Percentiles rank a stretch among this genome's conserved stretches.
Evolutionary conservation across 495 filamentous ascomycete species (phyloP).

Genomic region (Aspergillus nidulans): DNA sequence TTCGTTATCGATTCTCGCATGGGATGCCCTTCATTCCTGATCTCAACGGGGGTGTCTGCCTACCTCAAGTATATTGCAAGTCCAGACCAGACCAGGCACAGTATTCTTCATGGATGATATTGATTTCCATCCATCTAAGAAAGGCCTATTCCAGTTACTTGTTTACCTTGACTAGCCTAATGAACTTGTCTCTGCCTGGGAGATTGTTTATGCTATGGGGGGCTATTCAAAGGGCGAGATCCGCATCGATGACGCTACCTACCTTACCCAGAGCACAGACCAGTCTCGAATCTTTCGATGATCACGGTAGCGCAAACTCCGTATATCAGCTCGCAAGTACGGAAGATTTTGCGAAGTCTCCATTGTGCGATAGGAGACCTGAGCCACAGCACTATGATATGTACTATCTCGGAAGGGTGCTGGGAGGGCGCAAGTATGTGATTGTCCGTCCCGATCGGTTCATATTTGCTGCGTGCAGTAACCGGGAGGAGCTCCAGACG

Average conservation of each 20-base stretch:
- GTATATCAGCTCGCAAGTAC: slow-evolving; percentile 19
- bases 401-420: slow-evolving; percentile 12
- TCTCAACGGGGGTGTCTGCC: slow-evolving; percentile 23
- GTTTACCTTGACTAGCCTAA: slow-evolving; percentile 14
- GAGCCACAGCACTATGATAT: slow-evolving; percentile 20
- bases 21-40: slow-evolving; percentile 33
- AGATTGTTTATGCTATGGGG: slow-evolving; percentile 10
- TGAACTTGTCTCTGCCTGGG: slow-evolving; percentile 8
- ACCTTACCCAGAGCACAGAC: slow-evolving; percentile 12
- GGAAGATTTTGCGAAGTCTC: slow-evolving; percentile 20
- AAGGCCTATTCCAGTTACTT: slow-evolving; percentile 24
- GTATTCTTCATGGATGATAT: slow-evolving; percentile 27
- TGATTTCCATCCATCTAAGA: slow-evolving; percentile 16
- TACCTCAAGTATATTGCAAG: slow-evolving; percentile 33
- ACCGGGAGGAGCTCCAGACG: not conserved
- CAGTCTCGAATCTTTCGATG: not conserved
- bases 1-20: slow-evolving; percentile 20
- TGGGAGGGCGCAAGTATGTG: slow-evolving; percentile 13
- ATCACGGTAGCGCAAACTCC: not conserved
- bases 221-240: slow-evolving; percentile 17
- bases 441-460: slow-evolving; percentile 26
- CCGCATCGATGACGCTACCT: slow-evolving; percentile 9
- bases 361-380: slow-evolving; percentile 21
- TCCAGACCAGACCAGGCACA: not conserved
- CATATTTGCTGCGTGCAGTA: slow-evolving; percentile 23